Evolutionary conservation across 2,329 filamentous ascomycete species (phyloP).

Genomic region (Penicillium decumbens): DNA sequence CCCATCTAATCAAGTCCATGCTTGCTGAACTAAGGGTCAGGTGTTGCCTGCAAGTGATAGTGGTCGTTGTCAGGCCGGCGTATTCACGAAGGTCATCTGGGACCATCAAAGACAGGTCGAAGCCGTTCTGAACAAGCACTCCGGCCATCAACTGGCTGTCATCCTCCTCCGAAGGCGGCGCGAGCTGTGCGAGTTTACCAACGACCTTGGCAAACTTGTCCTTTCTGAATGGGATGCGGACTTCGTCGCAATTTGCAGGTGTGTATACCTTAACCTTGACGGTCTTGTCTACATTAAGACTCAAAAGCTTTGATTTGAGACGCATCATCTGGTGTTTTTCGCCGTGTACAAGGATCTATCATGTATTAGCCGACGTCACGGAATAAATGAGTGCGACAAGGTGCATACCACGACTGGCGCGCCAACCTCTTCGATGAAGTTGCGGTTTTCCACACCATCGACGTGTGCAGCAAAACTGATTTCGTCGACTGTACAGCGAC

Average conservation of each 20-base stretch:
- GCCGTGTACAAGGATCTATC: constrained; percentile 87
- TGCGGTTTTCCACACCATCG: constrained; percentile 89
- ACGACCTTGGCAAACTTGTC: constrained; percentile 97
- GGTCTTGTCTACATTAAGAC: constrained; percentile 77
- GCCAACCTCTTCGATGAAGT: constrained; percentile 91
- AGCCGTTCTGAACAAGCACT: constrained; percentile 94
- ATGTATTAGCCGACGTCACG: not conserved
- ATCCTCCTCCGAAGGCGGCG: constrained; percentile 55
- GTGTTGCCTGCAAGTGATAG: constrained; percentile 86
- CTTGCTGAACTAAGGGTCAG: constrained; percentile 83
- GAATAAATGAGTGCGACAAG: not conserved
- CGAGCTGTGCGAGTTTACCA: constrained; percentile 79
- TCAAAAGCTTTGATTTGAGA: constrained; percentile 87
- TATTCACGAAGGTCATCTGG: constrained; percentile 94
- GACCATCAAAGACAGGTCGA: constrained; percentile 94
- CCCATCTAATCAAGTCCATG: constrained; percentile 88
- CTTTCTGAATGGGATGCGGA: constrained; percentile 89
- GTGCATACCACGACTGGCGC: constrained; percentile 83
- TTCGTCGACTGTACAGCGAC: constrained; percentile 88
- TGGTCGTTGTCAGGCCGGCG: constrained; percentile 92
- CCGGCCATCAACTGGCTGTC: constrained; percentile 69
- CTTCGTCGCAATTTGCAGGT: constrained; percentile 89
- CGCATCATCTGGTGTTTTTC: constrained; percentile 98
- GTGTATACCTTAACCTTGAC: constrained; percentile 87
- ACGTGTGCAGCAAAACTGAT: constrained; percentile 96